These are phyloP conservation scores for Wickerhamomyces mucosus DNA, from an alignment of 805 yeast genomes.

Conservation along the genomic window DNA sequence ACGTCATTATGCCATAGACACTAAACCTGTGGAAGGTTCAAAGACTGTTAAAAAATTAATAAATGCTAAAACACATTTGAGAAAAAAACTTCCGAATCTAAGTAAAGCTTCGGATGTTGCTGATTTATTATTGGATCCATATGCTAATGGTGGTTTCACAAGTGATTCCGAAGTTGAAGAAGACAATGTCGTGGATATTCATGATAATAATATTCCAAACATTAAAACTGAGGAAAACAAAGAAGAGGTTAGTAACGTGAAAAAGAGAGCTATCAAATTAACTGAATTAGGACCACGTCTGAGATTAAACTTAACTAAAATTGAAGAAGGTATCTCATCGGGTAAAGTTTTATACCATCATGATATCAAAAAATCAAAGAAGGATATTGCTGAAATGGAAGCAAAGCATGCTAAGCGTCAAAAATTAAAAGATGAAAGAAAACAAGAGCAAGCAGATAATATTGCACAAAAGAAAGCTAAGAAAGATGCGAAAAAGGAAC, in stretches of 20 bases:
- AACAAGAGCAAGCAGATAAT: constrained; percentile 70
- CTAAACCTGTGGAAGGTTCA: constrained; percentile 65
- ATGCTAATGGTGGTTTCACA: constrained; percentile 70
- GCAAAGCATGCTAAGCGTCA: constrained; percentile 53
- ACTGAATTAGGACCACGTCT: constrained; percentile 92
- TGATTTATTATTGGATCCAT: constrained; percentile 76
- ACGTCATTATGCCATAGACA: constrained; percentile 84
- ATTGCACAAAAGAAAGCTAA: constrained; percentile 66
- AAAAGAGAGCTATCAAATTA: constrained; percentile 80
- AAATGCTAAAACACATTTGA: constrained; percentile 15
- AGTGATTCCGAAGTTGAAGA: constrained; percentile 94
- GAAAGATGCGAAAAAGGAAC: constrained; percentile 62
- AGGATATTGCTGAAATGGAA: constrained; percentile 55
- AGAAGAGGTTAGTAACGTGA: constrained; percentile 18
- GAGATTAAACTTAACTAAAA: constrained; percentile 64
- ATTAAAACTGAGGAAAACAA: constrained; percentile 13
- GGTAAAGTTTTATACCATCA: constrained; percentile 87
- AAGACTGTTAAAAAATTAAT: constrained; percentile 18
- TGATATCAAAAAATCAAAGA: constrained; percentile 48
- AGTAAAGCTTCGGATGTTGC: constrained; percentile 62
- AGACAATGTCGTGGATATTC: constrained; percentile 66
- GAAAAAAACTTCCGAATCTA: constrained; percentile 22
- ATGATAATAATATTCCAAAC: constrained; percentile 17
- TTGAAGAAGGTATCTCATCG: constrained; percentile 85
- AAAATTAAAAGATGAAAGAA: constrained; percentile 59